These are phyloP conservation scores for Datisca glomerata DNA, from an alignment of 306 rosid species.

Conservation along the genomic window DNA sequence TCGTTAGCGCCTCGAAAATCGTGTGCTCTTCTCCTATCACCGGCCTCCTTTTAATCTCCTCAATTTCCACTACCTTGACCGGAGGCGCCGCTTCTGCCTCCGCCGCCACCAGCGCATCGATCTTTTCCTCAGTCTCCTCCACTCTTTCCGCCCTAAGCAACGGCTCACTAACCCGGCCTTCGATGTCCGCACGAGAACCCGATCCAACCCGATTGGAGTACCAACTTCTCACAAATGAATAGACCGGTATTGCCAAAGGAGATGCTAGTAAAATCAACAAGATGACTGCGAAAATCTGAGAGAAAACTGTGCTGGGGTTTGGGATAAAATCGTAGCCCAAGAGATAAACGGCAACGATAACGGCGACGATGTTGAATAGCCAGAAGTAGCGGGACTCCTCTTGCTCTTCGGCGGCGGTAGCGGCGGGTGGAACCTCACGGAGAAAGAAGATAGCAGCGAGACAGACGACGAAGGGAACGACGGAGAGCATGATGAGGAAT, in stretches of 20 bases:
- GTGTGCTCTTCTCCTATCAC: slow-evolving; percentile 87
- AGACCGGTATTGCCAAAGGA: slow-evolving; percentile 46
- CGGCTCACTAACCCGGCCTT: slow-evolving; percentile 28
- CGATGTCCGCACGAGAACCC: slow-evolving; percentile 17
- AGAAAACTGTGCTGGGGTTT: slow-evolving; percentile 22
- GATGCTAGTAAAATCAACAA: slow-evolving; percentile 46
- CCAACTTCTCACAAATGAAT: slow-evolving; percentile 21
- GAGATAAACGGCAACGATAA: slow-evolving; percentile 51
- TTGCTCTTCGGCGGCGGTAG: slow-evolving; percentile 18
- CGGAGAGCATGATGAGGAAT: slow-evolving; percentile 59
- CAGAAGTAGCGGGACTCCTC: slow-evolving; percentile 51
- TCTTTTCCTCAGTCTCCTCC: slow-evolving; percentile 2
- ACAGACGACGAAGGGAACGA: slow-evolving; percentile 63
- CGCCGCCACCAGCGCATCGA: too few species aligned
- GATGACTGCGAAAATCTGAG: slow-evolving; percentile 27
- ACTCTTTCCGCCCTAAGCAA: slow-evolving; percentile 13
- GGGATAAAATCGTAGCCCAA: slow-evolving; percentile 42
- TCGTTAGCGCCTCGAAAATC: slow-evolving; percentile 34
- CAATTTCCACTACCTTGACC: slow-evolving; percentile 2
- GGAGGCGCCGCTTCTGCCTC: not conserved
- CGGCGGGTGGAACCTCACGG: slow-evolving; percentile 42
- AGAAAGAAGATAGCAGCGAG: slow-evolving; percentile 64
- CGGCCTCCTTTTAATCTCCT: slow-evolving; percentile 15
- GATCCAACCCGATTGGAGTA: slow-evolving; percentile 1
- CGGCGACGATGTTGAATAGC: slow-evolving; percentile 48